Conservation (phyloP, 306 rosid species). For the Sicyos baderoa region DNA sequence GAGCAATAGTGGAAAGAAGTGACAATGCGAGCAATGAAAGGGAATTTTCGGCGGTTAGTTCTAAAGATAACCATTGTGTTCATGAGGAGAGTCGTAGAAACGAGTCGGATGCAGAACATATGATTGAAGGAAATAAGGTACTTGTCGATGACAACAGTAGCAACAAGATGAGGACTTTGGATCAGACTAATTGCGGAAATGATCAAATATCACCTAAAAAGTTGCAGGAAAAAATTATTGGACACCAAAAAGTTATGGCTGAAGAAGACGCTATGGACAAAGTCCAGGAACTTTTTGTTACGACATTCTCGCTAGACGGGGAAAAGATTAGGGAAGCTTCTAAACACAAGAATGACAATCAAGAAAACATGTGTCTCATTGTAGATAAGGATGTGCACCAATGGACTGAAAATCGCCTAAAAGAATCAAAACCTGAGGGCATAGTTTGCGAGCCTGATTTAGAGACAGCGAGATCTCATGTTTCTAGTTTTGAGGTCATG, state of each 20-base stretch:
- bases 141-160: constrained; percentile 24
- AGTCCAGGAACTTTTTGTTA: constrained; percentile 23
- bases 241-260: constrained; percentile 16
- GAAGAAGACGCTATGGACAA: constrained; percentile 14
- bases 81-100: constrained; percentile 24
- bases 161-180: constrained; percentile 12
- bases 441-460: constrained; percentile 17
- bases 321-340: constrained; percentile 15
- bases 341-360: background rate
- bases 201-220: constrained; percentile 31
- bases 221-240: constrained; percentile 27
- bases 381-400: background rate
- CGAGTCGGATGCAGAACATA: constrained; percentile 28
- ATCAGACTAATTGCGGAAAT: constrained; percentile 23
- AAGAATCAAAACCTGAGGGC: constrained; percentile 25
- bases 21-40: constrained; percentile 17
- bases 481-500: constrained; percentile 26
- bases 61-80: constrained; percentile 19
- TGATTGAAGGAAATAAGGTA: constrained; percentile 32
- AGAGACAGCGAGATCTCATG: constrained; percentile 8
- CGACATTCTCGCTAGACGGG: constrained; percentile 10
- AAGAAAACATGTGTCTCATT: constrained; percentile 13
- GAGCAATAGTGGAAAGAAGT: constrained; percentile 26
- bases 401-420: constrained; percentile 15
- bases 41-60: constrained; percentile 1